These are phyloP conservation scores for Trichomonas tenax DNA, from an alignment of 208 protist species.

Conservation along the genomic window DNA sequence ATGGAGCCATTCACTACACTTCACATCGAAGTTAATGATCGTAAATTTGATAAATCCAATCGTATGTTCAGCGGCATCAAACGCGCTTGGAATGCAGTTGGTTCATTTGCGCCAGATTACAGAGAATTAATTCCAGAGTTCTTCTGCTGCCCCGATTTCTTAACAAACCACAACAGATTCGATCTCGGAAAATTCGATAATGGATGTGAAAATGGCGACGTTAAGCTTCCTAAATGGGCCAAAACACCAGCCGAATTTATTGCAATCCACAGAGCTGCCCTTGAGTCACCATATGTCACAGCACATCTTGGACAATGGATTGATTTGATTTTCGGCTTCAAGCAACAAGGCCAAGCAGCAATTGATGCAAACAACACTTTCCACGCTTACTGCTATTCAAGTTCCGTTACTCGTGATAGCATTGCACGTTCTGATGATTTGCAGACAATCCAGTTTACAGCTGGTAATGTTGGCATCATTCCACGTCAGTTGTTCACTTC, in stretches of 20 bases:
- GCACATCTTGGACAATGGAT: constrained; percentile 49
- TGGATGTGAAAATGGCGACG: constrained; percentile 16
- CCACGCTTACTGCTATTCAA: neutral
- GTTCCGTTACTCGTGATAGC: neutral
- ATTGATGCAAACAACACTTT: neutral
- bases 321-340: constrained; percentile 55
- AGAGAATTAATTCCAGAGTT: constrained; percentile 51
- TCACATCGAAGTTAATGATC: constrained; percentile 28
- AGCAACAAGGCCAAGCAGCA: constrained; percentile 35
- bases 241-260: constrained; percentile 40
- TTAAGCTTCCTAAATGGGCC: constrained; percentile 34
- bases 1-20: constrained; percentile 35
- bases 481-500: neutral
- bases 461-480: neutral
- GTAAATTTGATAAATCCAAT: neutral
- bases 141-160: constrained; percentile 46
- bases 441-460: neutral
- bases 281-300: constrained; percentile 45
- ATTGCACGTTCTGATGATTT: neutral
- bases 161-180: constrained; percentile 40
- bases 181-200: constrained; percentile 38
- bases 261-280: constrained; percentile 41
- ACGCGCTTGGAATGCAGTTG: neutral
- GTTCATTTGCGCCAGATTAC: neutral
- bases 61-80: neutral